These are phyloP conservation scores for Tylopilus felleus DNA, from an alignment of 768 basidiomycete genomes.

Conservation along the genomic window DNA sequence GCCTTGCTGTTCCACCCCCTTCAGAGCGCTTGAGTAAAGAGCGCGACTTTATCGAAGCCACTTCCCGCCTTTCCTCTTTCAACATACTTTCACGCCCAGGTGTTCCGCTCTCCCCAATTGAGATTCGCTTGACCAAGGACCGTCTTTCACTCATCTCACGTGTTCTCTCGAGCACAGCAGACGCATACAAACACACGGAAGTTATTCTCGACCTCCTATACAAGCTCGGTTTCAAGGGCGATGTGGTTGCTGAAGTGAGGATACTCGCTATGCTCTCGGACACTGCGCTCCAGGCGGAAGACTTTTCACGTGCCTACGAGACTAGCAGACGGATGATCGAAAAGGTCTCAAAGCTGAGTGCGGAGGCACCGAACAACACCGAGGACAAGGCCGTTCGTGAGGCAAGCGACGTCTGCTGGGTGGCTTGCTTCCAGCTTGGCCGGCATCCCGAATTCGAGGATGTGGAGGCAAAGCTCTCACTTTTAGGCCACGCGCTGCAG, in stretches of 20 bases:
- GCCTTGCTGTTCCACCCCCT: slow-evolving; percentile 68
- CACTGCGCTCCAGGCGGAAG: slow-evolving; percentile 78
- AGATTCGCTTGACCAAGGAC: slow-evolving; percentile 89
- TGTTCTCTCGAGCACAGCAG: slow-evolving; percentile 78
- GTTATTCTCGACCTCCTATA: slow-evolving; percentile 86
- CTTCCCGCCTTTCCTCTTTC: slow-evolving; percentile 92
- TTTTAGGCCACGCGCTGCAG: slow-evolving; percentile 80
- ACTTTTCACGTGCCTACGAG: slow-evolving; percentile 72
- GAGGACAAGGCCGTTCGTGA: slow-evolving; percentile 48
- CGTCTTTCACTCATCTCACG: slow-evolving; percentile 82
- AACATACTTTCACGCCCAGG: slow-evolving; percentile 74
- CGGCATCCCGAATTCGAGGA: slow-evolving; percentile 76
- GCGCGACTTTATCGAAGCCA: slow-evolving; percentile 95
- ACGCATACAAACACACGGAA: slow-evolving; percentile 89
- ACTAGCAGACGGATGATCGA: slow-evolving; percentile 70
- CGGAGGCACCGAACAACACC: slow-evolving; percentile 23
- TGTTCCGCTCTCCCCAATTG: slow-evolving; percentile 81
- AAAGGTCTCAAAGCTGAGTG: slow-evolving; percentile 49
- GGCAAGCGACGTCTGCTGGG: slow-evolving; percentile 84
- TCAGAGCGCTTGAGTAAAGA: slow-evolving; percentile 65
- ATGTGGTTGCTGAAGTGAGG: slow-evolving; percentile 75
- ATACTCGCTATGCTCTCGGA: slow-evolving; percentile 88
- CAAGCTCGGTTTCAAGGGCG: slow-evolving; percentile 78
- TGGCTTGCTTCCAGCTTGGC: slow-evolving; percentile 84
- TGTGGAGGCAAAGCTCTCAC: slow-evolving; percentile 56